These are phyloP conservation scores for Crithidia expoeki DNA, from an alignment of 208 protist species.

Conservation along the genomic window DNA sequence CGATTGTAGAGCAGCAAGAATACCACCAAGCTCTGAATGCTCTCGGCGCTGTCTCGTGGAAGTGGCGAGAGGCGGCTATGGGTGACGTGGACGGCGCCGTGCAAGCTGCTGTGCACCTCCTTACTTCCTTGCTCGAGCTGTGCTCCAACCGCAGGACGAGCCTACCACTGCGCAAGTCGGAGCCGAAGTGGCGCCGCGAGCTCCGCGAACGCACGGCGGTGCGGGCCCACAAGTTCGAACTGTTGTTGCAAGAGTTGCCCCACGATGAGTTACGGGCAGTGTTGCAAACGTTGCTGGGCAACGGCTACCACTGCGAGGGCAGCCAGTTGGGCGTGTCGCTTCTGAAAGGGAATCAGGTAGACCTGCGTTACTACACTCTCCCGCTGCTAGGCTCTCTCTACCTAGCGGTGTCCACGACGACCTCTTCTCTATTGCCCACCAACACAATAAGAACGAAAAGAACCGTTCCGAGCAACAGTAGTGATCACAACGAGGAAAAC, in stretches of 20 bases:
- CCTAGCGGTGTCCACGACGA: slow-evolving; percentile 38
- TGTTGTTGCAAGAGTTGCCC: slow-evolving; percentile 69
- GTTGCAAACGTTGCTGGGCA: slow-evolving; percentile 48
- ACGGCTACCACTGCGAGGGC: slow-evolving; percentile 52
- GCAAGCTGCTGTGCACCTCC: slow-evolving; percentile 18
- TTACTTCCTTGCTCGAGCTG: slow-evolving; percentile 34
- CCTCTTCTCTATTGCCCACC: not conserved
- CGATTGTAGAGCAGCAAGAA: not conserved
- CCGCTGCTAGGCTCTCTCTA: slow-evolving; percentile 68
- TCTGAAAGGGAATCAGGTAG: slow-evolving; percentile 53
- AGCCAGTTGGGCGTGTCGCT: slow-evolving; percentile 45
- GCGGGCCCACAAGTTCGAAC: slow-evolving; percentile 79
- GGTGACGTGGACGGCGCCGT: slow-evolving; percentile 35
- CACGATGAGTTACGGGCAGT: slow-evolving; percentile 48
- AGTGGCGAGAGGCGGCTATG: slow-evolving; percentile 26
- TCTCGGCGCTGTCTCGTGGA: slow-evolving; percentile 12
- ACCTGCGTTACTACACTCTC: slow-evolving; percentile 71
- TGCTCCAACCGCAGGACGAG: slow-evolving; percentile 36
- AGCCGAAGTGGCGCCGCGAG: slow-evolving; percentile 60
- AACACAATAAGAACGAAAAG: not conserved
- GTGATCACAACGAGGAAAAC: not conserved
- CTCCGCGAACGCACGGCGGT: slow-evolving; percentile 52
- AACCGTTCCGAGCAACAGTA: not conserved
- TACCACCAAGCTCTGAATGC: not conserved
- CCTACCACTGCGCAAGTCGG: slow-evolving; percentile 35